phyloP scores from a whole-genome alignment of 441 rosid genomes.

The Lepidium campestre region DNA sequence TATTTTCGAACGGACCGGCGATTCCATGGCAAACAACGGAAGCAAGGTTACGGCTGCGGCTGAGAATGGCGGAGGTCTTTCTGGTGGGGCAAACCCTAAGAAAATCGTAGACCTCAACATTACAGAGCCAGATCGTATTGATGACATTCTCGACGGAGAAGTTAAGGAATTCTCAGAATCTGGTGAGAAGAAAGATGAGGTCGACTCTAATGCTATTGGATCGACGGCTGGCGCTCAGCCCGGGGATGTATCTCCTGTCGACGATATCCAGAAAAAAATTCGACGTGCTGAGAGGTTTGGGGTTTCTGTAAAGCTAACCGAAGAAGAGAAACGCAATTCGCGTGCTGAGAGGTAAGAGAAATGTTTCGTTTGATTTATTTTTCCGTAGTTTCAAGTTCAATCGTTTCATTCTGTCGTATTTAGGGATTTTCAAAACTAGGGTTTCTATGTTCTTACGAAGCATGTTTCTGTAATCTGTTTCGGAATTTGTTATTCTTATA shows the following conservation, averaged over 20 bases:
- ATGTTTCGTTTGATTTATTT: not conserved
- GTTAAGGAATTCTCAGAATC: constrained; percentile 11
- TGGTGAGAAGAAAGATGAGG: constrained; percentile 27
- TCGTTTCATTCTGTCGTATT: not conserved
- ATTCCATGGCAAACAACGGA: constrained; percentile 37
- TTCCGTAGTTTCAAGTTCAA: not conserved
- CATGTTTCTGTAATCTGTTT: not conserved
- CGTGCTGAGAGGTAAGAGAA: constrained; percentile 70
- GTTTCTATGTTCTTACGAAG: not conserved
- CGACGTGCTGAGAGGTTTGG: constrained; percentile 95
- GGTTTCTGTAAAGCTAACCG: constrained; percentile 61
- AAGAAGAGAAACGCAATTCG: constrained; percentile 82
- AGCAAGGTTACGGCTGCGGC: constrained; percentile 27
- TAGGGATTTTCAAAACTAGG: constrained; percentile 16
- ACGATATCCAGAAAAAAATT: constrained; percentile 60
- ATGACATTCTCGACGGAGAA: constrained; percentile 23
- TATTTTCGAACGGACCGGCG: not conserved
- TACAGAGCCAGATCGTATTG: constrained; percentile 30
- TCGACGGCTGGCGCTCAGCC: constrained; percentile 17
- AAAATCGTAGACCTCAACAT: constrained; percentile 27
- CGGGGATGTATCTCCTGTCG: constrained; percentile 32
- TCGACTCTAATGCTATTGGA: constrained; percentile 28
- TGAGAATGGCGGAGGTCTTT: constrained; percentile 4
- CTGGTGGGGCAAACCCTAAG: constrained; percentile 31
- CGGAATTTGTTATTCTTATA: not conserved